Conservation (phyloP, 2,329 filamentous ascomycete species). For the Phialophora tarda region DNA sequence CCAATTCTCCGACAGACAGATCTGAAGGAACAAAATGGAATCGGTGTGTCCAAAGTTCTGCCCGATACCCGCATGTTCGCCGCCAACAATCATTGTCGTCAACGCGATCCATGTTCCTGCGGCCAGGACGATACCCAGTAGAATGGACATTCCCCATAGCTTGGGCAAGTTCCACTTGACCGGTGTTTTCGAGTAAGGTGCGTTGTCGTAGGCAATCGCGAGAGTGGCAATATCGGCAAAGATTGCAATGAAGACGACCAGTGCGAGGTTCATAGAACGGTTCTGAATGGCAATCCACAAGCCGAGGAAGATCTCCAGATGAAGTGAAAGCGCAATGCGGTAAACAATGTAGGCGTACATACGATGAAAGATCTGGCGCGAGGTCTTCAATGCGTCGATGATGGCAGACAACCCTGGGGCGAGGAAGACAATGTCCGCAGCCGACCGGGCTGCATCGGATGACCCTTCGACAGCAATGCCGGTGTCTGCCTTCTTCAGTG, state of each 20-base stretch:
- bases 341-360: conserved; percentile 98
- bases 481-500: conserved; percentile 93
- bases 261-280: conserved; percentile 79
- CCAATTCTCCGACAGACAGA: conserved; percentile 93
- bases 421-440: conserved; percentile 92
- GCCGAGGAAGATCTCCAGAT: conserved; percentile 89
- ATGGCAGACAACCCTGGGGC: conserved; percentile 89
- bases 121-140: conserved; percentile 80
- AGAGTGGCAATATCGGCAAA: conserved; percentile 92
- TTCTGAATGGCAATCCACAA: conserved; percentile 91
- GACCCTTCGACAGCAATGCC: conserved; percentile 94
- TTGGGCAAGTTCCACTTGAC: conserved; percentile 96
- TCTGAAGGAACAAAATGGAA: conserved; percentile 84
- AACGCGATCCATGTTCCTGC: conserved; percentile 87
- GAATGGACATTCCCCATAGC: conserved; percentile 89
- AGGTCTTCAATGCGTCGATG: conserved; percentile 90
- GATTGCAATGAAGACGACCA: conserved; percentile 93
- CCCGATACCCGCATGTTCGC: conserved; percentile 78
- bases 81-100: conserved; percentile 76
- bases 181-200: conserved; percentile 80
- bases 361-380: conserved; percentile 92
- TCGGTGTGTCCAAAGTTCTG: conserved; percentile 86
- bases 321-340: conserved; percentile 88
- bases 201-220: conserved; percentile 92
- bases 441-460: conserved; percentile 86